Evolutionary conservation across 805 yeast species (phyloP), one percentile per base, ranked within the genome.

Genomic region (Dipodascopsis tothii): DNA sequence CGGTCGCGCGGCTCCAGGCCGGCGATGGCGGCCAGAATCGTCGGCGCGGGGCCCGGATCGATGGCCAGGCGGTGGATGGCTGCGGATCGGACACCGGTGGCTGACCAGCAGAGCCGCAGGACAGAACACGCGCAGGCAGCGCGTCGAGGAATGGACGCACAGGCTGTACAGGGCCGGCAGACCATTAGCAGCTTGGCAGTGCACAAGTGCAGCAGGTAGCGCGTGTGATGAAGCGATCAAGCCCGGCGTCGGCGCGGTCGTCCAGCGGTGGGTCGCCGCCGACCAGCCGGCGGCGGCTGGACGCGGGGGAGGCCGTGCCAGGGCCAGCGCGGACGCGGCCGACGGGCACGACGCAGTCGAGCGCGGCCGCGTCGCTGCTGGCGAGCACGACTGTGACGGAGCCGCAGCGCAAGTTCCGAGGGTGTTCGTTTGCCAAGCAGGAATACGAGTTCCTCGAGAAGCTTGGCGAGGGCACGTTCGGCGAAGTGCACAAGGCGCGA

Each of bases 391-490:
- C 35, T 4, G 6, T 20, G 21, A 17, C 25, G 20, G n/a, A 30
- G 11, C 20, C 35, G 16, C 38, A 43, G 18, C 50, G 41, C 25
- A 37, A 35, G 38, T 59, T 51, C 35, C 42, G 50, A 27, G 70
- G 70, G 3, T 66, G 70, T 52, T 58, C 68, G 32, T 44, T 53
- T 33, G 54, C 65, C 30, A 50, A 49, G 27, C 48, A 54, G 16
- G 61, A 55, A 25, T 68, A 69, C 46, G 49, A 50, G n/a, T 42
- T 62, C 27, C 53, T 57, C 28, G 65, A 60, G 4, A 65, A 66
- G 57, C 68, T 84, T 11, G 94, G 94, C 0, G 83, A 82, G 55
- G 94, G 94, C n/a, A 81, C 94, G 0, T 84, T 84, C 63, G 94
- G 94, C 50, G 85, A 86, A 41, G 98, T 90, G 2, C 80, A 80